Percentiles rank a stretch among this genome's conserved stretches.
These are phyloP conservation scores for Martiniozyma asiatica DNA, from an alignment of 1,139 yeast genomes.

Conservation along the genomic window DNA sequence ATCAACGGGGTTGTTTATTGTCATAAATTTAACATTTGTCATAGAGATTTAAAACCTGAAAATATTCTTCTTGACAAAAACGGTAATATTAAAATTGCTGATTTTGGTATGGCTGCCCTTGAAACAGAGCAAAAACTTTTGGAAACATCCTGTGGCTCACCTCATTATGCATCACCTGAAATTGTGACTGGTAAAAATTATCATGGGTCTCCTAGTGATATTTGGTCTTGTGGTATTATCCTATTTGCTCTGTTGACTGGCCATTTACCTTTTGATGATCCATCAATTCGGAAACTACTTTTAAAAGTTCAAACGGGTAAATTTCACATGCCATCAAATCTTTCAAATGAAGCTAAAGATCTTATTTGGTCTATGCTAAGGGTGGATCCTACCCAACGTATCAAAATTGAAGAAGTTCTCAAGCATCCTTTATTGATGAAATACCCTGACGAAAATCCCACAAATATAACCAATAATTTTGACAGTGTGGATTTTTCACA, in stretches of 20 bases:
- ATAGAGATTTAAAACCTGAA: slow-evolving; percentile 93
- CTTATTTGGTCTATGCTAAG: slow-evolving; percentile 71
- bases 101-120: slow-evolving; percentile 99
- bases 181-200: slow-evolving; percentile 89
- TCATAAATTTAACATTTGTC: slow-evolving; percentile 89
- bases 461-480: slow-evolving; percentile 11
- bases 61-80: slow-evolving; percentile 77
- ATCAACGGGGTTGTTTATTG: slow-evolving; percentile 87
- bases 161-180: slow-evolving; percentile 97
- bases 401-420: slow-evolving; percentile 61
- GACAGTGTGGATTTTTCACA: slow-evolving; percentile 22
- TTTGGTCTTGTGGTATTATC: slow-evolving; percentile 97
- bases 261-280: slow-evolving; percentile 93
- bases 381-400: slow-evolving; percentile 69
- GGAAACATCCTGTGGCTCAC: slow-evolving; percentile 96
- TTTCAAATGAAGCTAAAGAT: slow-evolving; percentile 78
- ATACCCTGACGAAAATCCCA: slow-evolving; percentile 35
- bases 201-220: slow-evolving; percentile 95
- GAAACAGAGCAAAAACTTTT: slow-evolving; percentile 64
- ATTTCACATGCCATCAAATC: slow-evolving; percentile 68
- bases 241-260: slow-evolving; percentile 89
- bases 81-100: slow-evolving; percentile 89
- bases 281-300: slow-evolving; percentile 73
- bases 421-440: slow-evolving; percentile 70
- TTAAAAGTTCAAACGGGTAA: slow-evolving; percentile 86